Conservation (phyloP, 73 alveolate genomes). For the Tetrahymena elliotti region DNA sequence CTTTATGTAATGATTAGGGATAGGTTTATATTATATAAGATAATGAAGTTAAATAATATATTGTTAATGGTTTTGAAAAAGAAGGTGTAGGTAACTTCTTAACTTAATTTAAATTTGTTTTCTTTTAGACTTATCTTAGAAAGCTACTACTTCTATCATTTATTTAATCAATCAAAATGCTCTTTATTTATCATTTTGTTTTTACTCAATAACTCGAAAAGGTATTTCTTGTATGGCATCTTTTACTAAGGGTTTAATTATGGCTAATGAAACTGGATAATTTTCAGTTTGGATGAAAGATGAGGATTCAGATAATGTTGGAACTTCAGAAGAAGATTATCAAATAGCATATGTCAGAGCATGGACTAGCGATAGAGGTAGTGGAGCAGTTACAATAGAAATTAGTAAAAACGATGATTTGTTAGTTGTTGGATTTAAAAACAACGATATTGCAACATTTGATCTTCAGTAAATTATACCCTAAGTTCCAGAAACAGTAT, state of each 20-base stretch:
- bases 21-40: constrained; percentile 67
- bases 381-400: constrained; percentile 60
- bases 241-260: constrained; percentile 58
- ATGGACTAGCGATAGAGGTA: constrained; percentile 35
- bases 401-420: constrained; percentile 78
- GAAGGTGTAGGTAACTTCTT: constrained; percentile 17
- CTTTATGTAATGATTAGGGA: constrained; percentile 68
- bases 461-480: constrained; percentile 31
- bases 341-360: constrained; percentile 26
- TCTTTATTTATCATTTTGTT: too few species aligned
- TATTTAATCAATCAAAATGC: too few species aligned
- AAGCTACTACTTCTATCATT: constrained; percentile 24
- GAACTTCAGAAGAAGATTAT: constrained; percentile 57
- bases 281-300: constrained; percentile 75
- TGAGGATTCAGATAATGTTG: constrained; percentile 58
- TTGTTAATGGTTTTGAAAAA: constrained; percentile 54
- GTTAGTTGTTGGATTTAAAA: constrained; percentile 77
- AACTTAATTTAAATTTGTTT: constrained; percentile 6
- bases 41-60: constrained; percentile 52
- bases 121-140: not conserved
- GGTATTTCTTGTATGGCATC: constrained; percentile 40
- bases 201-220: too few species aligned
- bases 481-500: constrained; percentile 13
- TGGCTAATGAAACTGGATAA: constrained; percentile 70
- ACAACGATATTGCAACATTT: constrained; percentile 84